Evolutionary conservation across 2,329 filamentous ascomycete species (phyloP).

Genomic region (Atkinsonella texensis): DNA sequence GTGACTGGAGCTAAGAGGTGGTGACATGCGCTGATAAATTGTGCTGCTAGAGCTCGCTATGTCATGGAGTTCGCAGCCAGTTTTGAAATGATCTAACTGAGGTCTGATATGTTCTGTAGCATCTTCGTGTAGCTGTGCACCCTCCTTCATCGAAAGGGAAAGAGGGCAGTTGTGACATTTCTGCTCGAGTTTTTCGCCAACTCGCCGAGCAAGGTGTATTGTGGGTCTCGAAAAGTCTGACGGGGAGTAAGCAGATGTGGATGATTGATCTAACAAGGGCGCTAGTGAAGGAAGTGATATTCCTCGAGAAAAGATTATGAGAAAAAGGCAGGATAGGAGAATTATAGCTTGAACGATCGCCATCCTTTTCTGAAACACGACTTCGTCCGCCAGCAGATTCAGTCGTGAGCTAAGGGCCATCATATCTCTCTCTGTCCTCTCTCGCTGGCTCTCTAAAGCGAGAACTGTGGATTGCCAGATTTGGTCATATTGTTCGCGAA

Average conservation of each 20-base stretch:
- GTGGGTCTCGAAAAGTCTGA: conserved; percentile 10
- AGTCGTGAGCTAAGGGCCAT: conserved; percentile 70
- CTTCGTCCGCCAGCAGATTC: conserved; percentile 84
- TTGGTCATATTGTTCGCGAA: conserved; percentile 83
- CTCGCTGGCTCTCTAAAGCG: conserved; percentile 77
- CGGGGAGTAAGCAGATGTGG: conserved; percentile 12
- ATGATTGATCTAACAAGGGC: conserved; percentile 17
- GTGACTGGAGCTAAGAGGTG: conserved; percentile 14
- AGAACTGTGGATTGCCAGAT: conserved; percentile 94
- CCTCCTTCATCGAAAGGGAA: not conserved
- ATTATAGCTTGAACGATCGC: conserved; percentile 84
- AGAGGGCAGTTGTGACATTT: not conserved
- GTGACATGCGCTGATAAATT: conserved; percentile 15
- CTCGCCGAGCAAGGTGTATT: conserved; percentile 4
- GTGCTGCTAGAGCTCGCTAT: conserved; percentile 8
- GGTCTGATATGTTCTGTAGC: not conserved
- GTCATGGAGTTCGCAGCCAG: not conserved
- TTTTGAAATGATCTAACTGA: not conserved
- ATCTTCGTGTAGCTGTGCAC: not conserved
- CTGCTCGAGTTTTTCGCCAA: not conserved
- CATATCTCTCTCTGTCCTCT: conserved; percentile 73
- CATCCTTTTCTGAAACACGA: conserved; percentile 80
- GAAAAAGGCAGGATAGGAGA: conserved; percentile 70
- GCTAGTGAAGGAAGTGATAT: conserved; percentile 25
- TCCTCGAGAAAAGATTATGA: conserved; percentile 68